Base-by-base conservation (phyloP, 768 basidiomycete genomes). In the Tylopilus felleus region DNA sequence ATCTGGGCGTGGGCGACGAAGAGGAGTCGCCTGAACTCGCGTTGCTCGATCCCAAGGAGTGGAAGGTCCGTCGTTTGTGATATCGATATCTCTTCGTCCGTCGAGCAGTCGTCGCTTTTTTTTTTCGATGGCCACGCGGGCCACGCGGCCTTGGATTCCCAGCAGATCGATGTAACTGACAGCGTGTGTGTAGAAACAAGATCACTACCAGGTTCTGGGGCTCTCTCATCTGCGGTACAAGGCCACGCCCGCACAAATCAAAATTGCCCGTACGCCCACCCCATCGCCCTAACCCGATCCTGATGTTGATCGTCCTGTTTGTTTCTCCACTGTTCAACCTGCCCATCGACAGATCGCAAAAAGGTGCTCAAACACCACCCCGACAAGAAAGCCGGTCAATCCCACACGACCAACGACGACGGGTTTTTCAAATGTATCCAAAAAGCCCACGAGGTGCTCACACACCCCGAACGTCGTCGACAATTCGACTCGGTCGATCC, bases 361-460 rank as follows among this genome's bases (percentile, higher is more conserved):
- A 98, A 97, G 76, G 95, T 97, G n/a, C 85, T 98, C 47, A 94
- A 93, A 68, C 95, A 98, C 73, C 95, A 98, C 70, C 95, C 95
- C 0, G 95, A 98, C 76, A 98, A 98, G 75, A 98, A 98, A 71
- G 82, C 88, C 25, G 84, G 81, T 41, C 73, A 80, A 33, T 82
- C 83, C 33, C 83, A 85, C 62, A 89, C 90, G 63, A 86, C 91
- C 54, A 96, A 98, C 76, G 95, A 98, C 71, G 96, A 99, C 64
- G 86, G 86, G 0, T 98, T 99, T 80, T 99, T 99, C 90, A 99
- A 99, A 75, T 99, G 97, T 71, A 98, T 99, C 61, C 87, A 91
- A 75, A 99, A 99, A 73, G 96, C 96, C n/a, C 83, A 89, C 73
- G 97, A 99, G 62, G 86, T 93, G 39, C 85, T 99, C 52, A 87